Conservation (phyloP, 2,329 filamentous ascomycete species). For the Alternaria burnsii region DNA sequence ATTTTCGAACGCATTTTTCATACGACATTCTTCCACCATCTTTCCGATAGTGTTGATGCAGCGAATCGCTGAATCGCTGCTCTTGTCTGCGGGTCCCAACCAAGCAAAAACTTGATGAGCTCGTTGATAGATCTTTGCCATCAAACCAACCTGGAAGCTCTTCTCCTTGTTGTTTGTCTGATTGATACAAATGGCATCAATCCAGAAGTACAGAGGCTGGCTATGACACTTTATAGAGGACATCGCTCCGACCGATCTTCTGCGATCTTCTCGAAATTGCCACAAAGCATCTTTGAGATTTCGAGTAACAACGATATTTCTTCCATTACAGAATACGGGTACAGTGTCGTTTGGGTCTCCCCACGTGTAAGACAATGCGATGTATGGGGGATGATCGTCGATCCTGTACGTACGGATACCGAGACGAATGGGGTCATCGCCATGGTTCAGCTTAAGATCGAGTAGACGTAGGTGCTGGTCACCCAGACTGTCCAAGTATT, state of each 20-base stretch:
- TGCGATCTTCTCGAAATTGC: conserved; percentile 2
- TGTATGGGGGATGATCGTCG: background rate
- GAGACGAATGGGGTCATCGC: background rate
- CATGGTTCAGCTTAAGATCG: background rate
- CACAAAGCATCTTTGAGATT: background rate
- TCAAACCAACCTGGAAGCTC: conserved; percentile 20
- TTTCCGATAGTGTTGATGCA: background rate
- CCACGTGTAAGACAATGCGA: background rate
- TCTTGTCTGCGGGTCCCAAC: conserved; percentile 15
- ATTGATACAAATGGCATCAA: background rate
- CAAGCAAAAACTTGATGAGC: conserved; percentile 15
- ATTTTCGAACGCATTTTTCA: background rate
- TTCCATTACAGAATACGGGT: background rate
- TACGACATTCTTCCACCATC: background rate
- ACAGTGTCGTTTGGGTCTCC: conserved; percentile 1
- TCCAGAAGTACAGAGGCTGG: background rate
- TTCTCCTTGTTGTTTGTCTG: conserved; percentile 13
- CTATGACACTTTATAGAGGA: background rate
- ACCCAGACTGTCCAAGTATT: background rate
- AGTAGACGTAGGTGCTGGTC: background rate
- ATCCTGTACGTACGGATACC: background rate
- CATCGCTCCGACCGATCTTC: background rate
- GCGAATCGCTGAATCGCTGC: background rate
- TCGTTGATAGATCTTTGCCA: conserved; percentile 19
- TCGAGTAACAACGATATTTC: background rate